phyloP scores from a whole-genome alignment of 176 grass and related monocot species.

The Phyllostachys edulis region DNA sequence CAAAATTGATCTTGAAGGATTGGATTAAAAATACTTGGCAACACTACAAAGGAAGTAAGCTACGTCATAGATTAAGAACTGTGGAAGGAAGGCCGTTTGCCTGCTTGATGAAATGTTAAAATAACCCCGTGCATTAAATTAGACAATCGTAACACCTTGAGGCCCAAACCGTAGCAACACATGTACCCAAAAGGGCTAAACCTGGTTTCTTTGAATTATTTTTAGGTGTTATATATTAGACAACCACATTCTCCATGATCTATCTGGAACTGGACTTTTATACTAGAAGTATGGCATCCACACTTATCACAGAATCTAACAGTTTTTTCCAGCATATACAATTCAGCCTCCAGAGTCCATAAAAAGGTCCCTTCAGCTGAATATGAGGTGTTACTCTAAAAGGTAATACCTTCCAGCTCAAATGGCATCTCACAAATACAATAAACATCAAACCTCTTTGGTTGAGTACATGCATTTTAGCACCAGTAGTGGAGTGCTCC shows the following conservation, averaged over 20 bases:
- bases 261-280: neutral
- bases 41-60: neutral
- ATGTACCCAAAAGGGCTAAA: neutral
- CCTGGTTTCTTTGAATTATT: neutral
- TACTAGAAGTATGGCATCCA: neutral
- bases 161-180: neutral
- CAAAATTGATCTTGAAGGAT: neutral
- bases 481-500: neutral
- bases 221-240: neutral
- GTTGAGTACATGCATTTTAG: neutral
- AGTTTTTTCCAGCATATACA: neutral
- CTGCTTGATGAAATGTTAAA: neutral
- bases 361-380: conserved; percentile 1
- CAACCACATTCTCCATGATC: neutral
- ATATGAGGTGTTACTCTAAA: neutral
- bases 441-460: neutral
- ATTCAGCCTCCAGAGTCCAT: neutral
- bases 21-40: conserved; percentile 3
- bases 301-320: neutral
- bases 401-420: neutral
- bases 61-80: neutral
- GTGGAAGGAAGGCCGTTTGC: neutral
- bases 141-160: neutral
- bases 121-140: neutral
- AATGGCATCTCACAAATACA: neutral